phyloP scores from a whole-genome alignment of 2,329 filamentous ascomycete genomes.

The Trichoderma endophyticum region DNA sequence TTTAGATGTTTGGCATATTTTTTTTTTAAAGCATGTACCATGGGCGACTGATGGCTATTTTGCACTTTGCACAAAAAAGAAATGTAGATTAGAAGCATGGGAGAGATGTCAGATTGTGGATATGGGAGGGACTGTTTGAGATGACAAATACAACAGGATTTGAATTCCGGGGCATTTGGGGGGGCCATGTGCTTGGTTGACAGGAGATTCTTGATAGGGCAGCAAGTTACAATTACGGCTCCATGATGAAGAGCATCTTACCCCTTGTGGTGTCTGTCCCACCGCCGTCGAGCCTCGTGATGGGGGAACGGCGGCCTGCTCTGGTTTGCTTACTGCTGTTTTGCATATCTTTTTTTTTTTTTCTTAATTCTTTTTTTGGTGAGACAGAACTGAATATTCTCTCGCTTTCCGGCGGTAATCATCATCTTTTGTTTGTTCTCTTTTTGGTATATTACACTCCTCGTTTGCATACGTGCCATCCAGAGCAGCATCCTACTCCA shows the following conservation, averaged over 20 bases:
- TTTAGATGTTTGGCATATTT: background rate
- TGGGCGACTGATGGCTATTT: background rate
- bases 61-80: background rate
- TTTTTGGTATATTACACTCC: background rate
- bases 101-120: background rate
- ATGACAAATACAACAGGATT: background rate
- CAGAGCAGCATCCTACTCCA: background rate
- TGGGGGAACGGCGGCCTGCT: background rate
- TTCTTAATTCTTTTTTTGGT: background rate
- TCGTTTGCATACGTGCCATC: background rate
- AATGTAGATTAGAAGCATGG: background rate
- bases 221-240: background rate
- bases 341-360: background rate
- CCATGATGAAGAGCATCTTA: background rate
- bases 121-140: background rate
- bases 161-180: background rate
- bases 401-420: background rate
- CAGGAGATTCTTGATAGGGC: background rate
- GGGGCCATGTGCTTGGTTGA: background rate
- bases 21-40: background rate
- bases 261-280: background rate
- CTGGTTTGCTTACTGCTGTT: background rate
- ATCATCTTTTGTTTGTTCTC: background rate
- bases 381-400: background rate
- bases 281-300: background rate